phyloP scores from a whole-genome alignment of 2,329 filamentous ascomycete genomes.

The Phyllosticta citrichinensis region DNA sequence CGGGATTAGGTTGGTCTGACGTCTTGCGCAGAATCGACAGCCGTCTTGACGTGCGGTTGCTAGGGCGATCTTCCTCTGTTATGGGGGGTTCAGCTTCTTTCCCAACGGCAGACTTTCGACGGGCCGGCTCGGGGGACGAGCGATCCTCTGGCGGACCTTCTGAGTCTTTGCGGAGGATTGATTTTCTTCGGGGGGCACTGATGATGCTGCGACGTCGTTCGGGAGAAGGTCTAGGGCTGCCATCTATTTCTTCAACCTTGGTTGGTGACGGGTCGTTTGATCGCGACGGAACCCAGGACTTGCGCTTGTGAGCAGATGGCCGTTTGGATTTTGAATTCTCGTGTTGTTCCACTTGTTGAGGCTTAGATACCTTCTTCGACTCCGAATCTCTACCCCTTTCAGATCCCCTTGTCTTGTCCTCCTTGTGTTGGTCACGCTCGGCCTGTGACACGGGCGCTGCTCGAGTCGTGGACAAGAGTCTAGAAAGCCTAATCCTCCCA shows the following conservation, averaged over 20 bases:
- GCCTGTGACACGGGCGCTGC: neutral
- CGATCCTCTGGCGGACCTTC: conserved; percentile 4
- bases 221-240: conserved; percentile 3
- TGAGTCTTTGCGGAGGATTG: conserved; percentile 9
- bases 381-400: neutral
- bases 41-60: conserved; percentile 1
- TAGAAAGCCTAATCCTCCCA: conserved; percentile 22
- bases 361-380: neutral
- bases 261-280: conserved; percentile 18
- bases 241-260: conserved; percentile 6
- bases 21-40: conserved; percentile 6
- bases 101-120: conserved; percentile 5
- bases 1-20: neutral
- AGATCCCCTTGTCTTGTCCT: conserved; percentile 3
- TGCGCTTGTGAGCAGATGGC: conserved; percentile 2
- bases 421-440: neutral
- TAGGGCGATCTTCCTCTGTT: conserved; percentile 11
- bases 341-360: neutral
- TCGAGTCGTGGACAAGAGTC: conserved; percentile 2
- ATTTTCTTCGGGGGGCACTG: conserved; percentile 5
- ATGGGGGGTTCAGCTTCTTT: conserved; percentile 10
- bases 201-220: conserved; percentile 9
- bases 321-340: neutral
- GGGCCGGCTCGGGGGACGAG: neutral
- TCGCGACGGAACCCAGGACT: conserved; percentile 14